phyloP scores from a whole-genome alignment of 768 basidiomycete species.

The Kwoniella botswanensis region DNA sequence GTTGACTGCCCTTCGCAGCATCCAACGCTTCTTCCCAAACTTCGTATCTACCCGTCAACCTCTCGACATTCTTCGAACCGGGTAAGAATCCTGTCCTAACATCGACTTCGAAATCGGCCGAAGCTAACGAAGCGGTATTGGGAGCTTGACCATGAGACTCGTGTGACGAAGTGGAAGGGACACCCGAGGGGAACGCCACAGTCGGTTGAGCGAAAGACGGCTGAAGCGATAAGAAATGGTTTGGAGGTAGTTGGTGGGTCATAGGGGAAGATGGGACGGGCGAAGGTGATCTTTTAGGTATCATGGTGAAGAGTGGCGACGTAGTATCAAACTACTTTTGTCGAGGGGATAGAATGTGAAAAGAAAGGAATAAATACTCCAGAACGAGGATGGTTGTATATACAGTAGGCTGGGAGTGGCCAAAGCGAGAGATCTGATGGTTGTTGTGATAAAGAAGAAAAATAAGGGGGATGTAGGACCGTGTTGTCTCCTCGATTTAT shows the following conservation, averaged over 20 bases:
- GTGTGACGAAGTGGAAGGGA: slow-evolving; percentile 42
- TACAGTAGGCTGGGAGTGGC: neutral
- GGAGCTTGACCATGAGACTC: slow-evolving; percentile 51
- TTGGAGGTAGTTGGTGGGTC: slow-evolving; percentile 34
- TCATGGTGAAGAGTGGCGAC: slow-evolving; percentile 23
- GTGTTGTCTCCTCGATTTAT: neutral
- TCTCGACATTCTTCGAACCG: slow-evolving; percentile 69
- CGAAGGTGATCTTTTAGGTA: slow-evolving; percentile 22
- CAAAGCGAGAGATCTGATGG: neutral
- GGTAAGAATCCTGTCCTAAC: slow-evolving; percentile 91
- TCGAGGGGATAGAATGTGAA: neutral
- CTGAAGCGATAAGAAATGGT: slow-evolving; percentile 55
- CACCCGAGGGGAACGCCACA: slow-evolving; percentile 30
- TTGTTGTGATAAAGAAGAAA: neutral
- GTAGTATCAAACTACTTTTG: neutral
- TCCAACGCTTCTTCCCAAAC: slow-evolving; percentile 69
- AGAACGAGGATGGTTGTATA: neutral
- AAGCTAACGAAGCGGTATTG: slow-evolving; percentile 71
- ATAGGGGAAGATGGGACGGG: slow-evolving; percentile 3
- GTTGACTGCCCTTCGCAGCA: slow-evolving; percentile 61
- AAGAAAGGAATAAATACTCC: neutral
- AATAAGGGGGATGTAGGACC: neutral
- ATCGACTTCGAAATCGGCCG: slow-evolving; percentile 91
- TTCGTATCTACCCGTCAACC: slow-evolving; percentile 70
- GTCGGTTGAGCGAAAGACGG: slow-evolving; percentile 45